Evolutionary conservation across 2,329 filamentous ascomycete species (phyloP).

Genomic region (Aspergillus nomiae): DNA sequence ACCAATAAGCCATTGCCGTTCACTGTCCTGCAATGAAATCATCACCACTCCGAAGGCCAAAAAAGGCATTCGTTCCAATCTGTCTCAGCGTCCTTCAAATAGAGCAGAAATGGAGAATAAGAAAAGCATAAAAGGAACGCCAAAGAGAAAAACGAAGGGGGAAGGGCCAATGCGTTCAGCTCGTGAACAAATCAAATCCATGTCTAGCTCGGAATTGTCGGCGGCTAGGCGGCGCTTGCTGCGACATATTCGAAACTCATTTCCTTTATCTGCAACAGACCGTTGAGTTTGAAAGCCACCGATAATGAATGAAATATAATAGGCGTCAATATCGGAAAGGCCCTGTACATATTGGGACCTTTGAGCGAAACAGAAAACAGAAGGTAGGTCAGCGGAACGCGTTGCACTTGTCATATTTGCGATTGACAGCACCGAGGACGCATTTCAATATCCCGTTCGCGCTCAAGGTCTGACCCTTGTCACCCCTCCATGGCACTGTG

Average conservation of each 20-base stretch:
- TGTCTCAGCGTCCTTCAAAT: background rate
- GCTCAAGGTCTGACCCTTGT: slow-evolving; percentile 56
- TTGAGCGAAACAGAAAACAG: slow-evolving; percentile 8
- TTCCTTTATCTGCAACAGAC: background rate
- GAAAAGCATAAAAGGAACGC: background rate
- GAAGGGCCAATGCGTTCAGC: background rate
- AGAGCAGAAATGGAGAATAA: background rate
- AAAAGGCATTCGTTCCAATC: background rate
- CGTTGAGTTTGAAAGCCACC: background rate
- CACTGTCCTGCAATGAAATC: background rate
- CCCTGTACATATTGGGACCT: background rate
- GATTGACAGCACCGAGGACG: slow-evolving; percentile 76
- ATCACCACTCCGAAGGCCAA: background rate
- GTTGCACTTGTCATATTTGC: slow-evolving; percentile 58
- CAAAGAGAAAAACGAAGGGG: background rate
- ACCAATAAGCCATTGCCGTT: background rate
- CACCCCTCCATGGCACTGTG: slow-evolving; percentile 71
- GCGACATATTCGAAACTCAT: slow-evolving; percentile 4
- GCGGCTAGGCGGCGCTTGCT: slow-evolving; percentile 16
- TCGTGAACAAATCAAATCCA: slow-evolving; percentile 1
- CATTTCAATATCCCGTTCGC: slow-evolving; percentile 77
- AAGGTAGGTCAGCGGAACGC: slow-evolving; percentile 15
- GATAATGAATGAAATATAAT: background rate
- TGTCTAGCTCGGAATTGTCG: background rate
- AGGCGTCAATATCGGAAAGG: background rate